phyloP scores from a whole-genome alignment of 768 basidiomycete genomes.

The Leucogyrophana mollusca region DNA sequence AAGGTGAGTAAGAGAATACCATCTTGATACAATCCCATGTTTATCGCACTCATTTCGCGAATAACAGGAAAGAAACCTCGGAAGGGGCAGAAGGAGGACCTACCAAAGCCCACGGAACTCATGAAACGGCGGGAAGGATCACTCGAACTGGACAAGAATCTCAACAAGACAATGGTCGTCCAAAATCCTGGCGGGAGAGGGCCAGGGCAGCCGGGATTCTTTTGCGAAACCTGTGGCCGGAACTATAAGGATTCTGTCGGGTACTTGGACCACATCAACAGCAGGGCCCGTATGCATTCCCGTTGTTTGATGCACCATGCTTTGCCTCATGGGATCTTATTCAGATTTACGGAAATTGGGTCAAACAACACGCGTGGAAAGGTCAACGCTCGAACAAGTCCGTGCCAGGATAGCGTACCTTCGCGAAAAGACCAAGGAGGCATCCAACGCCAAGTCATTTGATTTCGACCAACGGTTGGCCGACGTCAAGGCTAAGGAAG shows the following conservation, averaged over 20 bases:
- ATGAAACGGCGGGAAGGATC: conserved; percentile 86
- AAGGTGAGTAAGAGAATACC: conserved; percentile 50
- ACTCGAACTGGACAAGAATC: conserved; percentile 92
- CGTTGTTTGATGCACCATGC: conserved; percentile 5
- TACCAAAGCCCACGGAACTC: conserved; percentile 91
- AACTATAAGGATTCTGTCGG: conserved; percentile 93
- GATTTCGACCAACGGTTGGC: conserved; percentile 91
- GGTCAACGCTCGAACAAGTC: conserved; percentile 92
- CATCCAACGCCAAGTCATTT: conserved; percentile 82
- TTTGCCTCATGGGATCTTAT: not conserved
- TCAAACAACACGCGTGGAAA: conserved; percentile 89
- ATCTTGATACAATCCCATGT: too few species aligned
- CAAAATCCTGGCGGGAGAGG: conserved; percentile 80
- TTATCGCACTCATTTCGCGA: not conserved
- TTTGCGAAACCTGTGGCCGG: conserved; percentile 87
- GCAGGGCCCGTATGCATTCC: conserved; percentile 75
- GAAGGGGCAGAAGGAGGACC: conserved; percentile 61
- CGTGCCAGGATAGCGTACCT: conserved; percentile 85
- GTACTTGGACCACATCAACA: conserved; percentile 95
- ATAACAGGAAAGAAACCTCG: conserved; percentile 77
- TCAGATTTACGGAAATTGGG: conserved; percentile 92
- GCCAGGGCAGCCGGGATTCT: conserved; percentile 90
- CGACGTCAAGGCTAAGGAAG: conserved; percentile 76
- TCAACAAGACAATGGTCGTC: conserved; percentile 94
- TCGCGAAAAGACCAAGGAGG: conserved; percentile 83